Conservation (phyloP, 2,329 filamentous ascomycete genomes). For the Stenocarpella maydis region DNA sequence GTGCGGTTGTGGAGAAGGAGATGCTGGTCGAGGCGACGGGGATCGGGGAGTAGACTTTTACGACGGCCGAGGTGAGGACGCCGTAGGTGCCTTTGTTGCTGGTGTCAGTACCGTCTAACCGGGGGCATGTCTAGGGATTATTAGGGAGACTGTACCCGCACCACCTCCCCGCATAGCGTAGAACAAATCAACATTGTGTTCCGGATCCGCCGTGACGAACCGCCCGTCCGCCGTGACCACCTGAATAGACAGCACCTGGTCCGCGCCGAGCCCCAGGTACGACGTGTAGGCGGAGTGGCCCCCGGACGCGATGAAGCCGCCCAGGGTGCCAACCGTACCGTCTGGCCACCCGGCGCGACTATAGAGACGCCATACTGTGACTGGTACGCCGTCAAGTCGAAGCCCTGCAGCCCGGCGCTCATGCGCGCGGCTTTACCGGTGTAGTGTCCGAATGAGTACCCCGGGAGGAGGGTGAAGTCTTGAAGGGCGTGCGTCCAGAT, state of each 20-base stretch:
- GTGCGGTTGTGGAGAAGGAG: slow-evolving; percentile 7
- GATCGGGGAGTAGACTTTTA: slow-evolving; percentile 8
- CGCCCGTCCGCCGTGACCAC: slow-evolving; percentile 49
- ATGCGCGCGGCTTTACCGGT: slow-evolving; percentile 47
- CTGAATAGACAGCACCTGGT: slow-evolving; percentile 51
- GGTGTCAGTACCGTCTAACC: not conserved
- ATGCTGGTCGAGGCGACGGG: slow-evolving; percentile 1
- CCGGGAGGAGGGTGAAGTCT: slow-evolving; percentile 7
- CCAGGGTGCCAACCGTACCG: slow-evolving; percentile 46
- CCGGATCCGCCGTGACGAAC: slow-evolving; percentile 43
- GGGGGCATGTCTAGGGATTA: not conserved
- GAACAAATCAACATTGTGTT: slow-evolving; percentile 53
- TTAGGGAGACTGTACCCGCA: slow-evolving; percentile 36
- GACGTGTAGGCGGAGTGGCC: slow-evolving; percentile 58
- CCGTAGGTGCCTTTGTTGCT: slow-evolving; percentile 14
- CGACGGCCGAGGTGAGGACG: slow-evolving; percentile 15
- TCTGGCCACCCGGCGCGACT: slow-evolving; percentile 53
- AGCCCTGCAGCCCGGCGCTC: slow-evolving; percentile 49
- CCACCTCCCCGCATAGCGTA: slow-evolving; percentile 52
- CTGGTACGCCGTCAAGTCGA: slow-evolving; percentile 45
- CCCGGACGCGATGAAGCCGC: slow-evolving; percentile 61
- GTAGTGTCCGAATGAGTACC: slow-evolving; percentile 37
- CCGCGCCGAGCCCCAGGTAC: slow-evolving; percentile 57
- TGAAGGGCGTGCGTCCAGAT: slow-evolving; percentile 65
- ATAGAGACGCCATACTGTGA: slow-evolving; percentile 42